phyloP scores from a whole-genome alignment of 352 stramenopile species.

The Discostella stelligera region DNA sequence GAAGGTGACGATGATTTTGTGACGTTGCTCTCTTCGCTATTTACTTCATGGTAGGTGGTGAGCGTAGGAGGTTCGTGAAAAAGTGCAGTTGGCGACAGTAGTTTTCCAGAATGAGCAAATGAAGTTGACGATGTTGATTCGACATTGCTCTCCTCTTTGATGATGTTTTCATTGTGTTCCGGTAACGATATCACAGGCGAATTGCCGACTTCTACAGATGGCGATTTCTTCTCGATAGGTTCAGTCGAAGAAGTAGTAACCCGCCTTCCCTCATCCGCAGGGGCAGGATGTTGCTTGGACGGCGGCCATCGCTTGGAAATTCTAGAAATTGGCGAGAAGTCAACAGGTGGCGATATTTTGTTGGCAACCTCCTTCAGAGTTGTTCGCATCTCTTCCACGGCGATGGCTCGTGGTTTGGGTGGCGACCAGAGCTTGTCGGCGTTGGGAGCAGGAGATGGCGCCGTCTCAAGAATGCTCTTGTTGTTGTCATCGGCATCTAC shows the following conservation, averaged over 20 bases:
- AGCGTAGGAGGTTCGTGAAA: not conserved
- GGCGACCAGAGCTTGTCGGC: not conserved
- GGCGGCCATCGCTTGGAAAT: not conserved
- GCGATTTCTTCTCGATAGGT: not conserved
- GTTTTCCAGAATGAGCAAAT: too few species aligned
- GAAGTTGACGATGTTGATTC: too few species aligned
- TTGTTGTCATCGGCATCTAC: not conserved
- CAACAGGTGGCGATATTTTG: too few species aligned
- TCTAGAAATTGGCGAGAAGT: not conserved
- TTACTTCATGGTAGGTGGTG: not conserved
- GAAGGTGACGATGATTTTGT: not conserved
- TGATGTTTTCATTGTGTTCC: too few species aligned
- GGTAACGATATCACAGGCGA: too few species aligned
- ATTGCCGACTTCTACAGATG: not conserved
- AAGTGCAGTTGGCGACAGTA: not conserved
- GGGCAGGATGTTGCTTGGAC: not conserved
- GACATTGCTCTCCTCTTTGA: too few species aligned
- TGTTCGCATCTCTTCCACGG: not conserved
- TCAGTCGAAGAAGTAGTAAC: not conserved
- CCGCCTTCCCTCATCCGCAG: not conserved
- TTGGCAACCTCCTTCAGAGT: not conserved
- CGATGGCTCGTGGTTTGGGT: not conserved
- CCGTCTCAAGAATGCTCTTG: not conserved
- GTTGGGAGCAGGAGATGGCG: not conserved
- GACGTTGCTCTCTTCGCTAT: not conserved